Evolutionary conservation across 208 protist genomes (phyloP), one percentile per base, ranked within the genome.

Genomic region (Leishmania aethiopica): DNA sequence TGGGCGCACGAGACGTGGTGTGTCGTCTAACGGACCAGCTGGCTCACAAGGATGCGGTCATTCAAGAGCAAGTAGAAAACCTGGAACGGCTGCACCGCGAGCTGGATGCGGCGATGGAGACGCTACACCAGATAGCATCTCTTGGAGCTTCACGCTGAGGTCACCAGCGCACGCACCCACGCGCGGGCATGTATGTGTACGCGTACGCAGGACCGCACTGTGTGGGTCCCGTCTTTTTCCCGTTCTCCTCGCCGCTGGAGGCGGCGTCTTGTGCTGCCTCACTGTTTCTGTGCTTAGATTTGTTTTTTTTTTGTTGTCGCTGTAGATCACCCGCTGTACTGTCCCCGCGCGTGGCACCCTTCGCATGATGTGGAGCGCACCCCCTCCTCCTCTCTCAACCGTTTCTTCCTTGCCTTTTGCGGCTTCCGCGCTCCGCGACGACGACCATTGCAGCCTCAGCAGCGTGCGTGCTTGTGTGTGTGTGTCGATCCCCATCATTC

Each of bases 41-140:
- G 19, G 55, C 70, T 0, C 66, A 79, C 49, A 85, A 90, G 69
- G 84, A 88, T 62, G 62, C 79, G 2, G 67, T 88, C 4, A 90
- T 90, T 42, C 51, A 75, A 28, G 72, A 72, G 11, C 83, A 87
- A 53, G 75, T 73, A 28, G 59, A 82, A 13, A 47, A 84, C 22
- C 78, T 94, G 83, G 81, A 80, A 1, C 79, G 72, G 32, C 83
- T 94, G 53, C 76, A 90, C 28, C 66, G 83, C 37, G 82, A 90
- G 77, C 40, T 94, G 67, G 82, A 87, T 67, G 85, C 83, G 67
- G 85, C 88, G 45, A 89, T 83, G 81, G 74, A 86, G 62, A 85
- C 80, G 28, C 74, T 91, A 28, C 80, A 77, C 59, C 75, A 83
- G 42, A 86, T 92, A 40, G 71, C 77, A 8, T 82, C 82, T 1